Evolutionary conservation across 129 eudicot genomes (phyloP), one percentile per base, ranked within the genome.

Genomic region (Rutidosis leptorrhynchoides): DNA sequence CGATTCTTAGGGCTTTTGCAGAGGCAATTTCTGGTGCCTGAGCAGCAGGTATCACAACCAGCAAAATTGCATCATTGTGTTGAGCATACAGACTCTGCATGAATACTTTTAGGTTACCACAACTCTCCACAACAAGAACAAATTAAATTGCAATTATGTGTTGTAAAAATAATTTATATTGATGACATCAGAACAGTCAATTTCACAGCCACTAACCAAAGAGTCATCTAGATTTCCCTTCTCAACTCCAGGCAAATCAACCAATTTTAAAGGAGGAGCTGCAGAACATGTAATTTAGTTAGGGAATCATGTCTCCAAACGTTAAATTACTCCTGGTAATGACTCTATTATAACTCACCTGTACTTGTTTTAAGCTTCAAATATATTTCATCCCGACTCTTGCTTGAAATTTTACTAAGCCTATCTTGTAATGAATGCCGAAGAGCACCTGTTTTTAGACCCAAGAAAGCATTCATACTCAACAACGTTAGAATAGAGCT

Each of bases 381-480:
- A 79, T 67, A 83, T 76, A 93, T 93, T 70, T 89, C 96, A 75
- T 89, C 96, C 10, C 83, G 95, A 80, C 80, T 89, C 80, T 89
- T 93, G 81, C 95, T 80, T 24, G 96, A 82, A 74, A 77, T 80
- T 81, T 89, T 93, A 85, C 98, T 89, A 30, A 93, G 86, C 69
- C 95, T 84, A 42, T 89, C 99, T 71, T 93, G 96, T 71, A 93
- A 87, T 63, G 99, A 89, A 85, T 86, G 99, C 33, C 99, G 88
- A 51, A 93, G 92, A 46, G 95, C 95, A 81, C 96, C 96, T 93
- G 63, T 53, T 9, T 19, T 35, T 51, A 63, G 70, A 55, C 69
- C 73, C 51, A 74, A 33, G 11, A 69, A 30, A 51, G 16, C 59
- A 57, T 72, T 45, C 67, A 59, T 43, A 65, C 22, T 54, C 62